These are phyloP conservation scores for Westerdykella ornata DNA, from an alignment of 2,329 filamentous ascomycete genomes.

Conservation along the genomic window DNA sequence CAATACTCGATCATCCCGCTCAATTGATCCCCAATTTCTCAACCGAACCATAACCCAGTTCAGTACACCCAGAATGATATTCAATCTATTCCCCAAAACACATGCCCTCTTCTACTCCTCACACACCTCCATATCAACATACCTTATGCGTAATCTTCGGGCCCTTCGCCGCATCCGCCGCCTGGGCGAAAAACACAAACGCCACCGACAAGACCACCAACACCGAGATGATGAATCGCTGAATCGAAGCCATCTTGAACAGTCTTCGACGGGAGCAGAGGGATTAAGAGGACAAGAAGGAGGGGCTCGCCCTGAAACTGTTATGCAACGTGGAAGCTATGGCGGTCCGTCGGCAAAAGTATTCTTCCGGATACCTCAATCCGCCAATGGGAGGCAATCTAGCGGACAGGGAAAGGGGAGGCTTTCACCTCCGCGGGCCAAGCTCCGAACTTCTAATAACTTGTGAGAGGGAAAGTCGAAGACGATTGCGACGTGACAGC, in stretches of 20 bases:
- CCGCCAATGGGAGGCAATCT: background rate
- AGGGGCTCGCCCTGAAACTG: conserved; percentile 22
- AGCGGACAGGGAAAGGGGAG: background rate
- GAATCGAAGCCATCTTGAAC: conserved; percentile 66
- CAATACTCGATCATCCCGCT: background rate
- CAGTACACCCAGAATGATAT: background rate
- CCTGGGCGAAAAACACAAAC: conserved; percentile 34
- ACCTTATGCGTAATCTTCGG: conserved; percentile 94
- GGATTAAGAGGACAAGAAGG: background rate
- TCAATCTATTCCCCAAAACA: conserved; percentile 2
- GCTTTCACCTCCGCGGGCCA: background rate
- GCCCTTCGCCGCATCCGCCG: conserved; percentile 50
- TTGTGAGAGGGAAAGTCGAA: background rate
- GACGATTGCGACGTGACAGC: background rate
- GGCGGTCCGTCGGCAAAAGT: background rate
- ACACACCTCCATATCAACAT: conserved; percentile 13
- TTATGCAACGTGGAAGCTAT: conserved; percentile 2
- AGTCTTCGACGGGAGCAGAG: background rate
- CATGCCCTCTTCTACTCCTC: background rate
- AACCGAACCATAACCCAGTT: too few relatives aligned
- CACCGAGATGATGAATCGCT: conserved; percentile 63
- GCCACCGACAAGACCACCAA: conserved; percentile 67
- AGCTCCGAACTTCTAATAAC: background rate
- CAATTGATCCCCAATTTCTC: too few relatives aligned
- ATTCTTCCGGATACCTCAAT: background rate